phyloP scores from a whole-genome alignment of 2,329 filamentous ascomycete species.

The Fusarium torulosum region DNA sequence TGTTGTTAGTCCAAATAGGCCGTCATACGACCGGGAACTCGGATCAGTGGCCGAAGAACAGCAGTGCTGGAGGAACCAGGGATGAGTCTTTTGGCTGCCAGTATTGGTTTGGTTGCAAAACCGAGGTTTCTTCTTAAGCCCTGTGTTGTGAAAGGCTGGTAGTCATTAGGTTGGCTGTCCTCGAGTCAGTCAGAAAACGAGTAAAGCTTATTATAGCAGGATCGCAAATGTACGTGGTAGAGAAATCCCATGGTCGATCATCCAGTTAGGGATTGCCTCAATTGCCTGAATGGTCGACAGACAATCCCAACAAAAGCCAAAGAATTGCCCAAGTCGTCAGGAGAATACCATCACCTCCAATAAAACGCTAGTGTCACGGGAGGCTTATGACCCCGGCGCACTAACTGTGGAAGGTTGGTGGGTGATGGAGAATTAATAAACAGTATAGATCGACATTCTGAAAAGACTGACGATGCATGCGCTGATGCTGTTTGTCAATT shows the following conservation, averaged over 20 bases:
- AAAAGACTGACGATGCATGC: slow-evolving; percentile 24
- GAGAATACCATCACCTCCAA: slow-evolving; percentile 33
- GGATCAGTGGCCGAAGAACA: slow-evolving; percentile 28
- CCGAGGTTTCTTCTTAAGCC: not conserved
- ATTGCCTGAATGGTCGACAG: slow-evolving; percentile 24
- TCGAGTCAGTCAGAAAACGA: slow-evolving; percentile 16
- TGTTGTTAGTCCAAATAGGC: slow-evolving; percentile 39
- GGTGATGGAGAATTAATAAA: slow-evolving; percentile 32
- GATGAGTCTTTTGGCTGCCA: not conserved
- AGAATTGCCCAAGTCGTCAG: slow-evolving; percentile 38
- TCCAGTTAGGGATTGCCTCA: slow-evolving; percentile 8
- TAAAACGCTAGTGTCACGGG: slow-evolving; percentile 45
- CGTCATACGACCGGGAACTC: slow-evolving; percentile 32
- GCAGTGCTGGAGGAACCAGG: slow-evolving; percentile 5
- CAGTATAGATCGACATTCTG: slow-evolving; percentile 41
- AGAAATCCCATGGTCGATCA: slow-evolving; percentile 40
- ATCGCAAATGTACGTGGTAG: slow-evolving; percentile 30
- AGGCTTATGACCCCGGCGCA: slow-evolving; percentile 43
- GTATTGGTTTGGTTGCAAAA: not conserved
- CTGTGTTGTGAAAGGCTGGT: not conserved
- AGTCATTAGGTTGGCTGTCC: not conserved
- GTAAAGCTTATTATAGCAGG: slow-evolving; percentile 19
- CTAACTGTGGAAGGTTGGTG: slow-evolving; percentile 33
- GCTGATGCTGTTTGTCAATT: slow-evolving; percentile 21
- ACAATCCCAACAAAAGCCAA: slow-evolving; percentile 26